Base-by-base conservation (phyloP, 208 protist species). In the Trypanosoma vivax region DNA sequence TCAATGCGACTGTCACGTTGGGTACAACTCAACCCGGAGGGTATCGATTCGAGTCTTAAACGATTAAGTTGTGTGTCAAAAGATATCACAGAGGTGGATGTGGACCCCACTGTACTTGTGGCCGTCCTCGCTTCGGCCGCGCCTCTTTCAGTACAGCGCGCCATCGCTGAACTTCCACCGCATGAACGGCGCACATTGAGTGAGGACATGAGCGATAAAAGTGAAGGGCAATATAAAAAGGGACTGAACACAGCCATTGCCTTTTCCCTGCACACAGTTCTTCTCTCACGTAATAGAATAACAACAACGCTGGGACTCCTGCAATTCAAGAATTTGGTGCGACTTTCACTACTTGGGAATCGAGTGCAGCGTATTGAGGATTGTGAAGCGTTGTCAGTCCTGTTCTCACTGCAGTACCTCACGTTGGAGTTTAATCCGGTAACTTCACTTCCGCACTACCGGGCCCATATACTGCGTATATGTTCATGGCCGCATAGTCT, bases 381-480 rank as follows among this genome's bases (percentile, higher is more conserved):
- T 47, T 90, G 80, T 41, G 83, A 88, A 52, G 74, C 79, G n/a
- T 73, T 94, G 7, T 64, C 70, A 37, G 35, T 91, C 41, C 65
- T 94, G 2, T 68, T 74, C 0, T 57, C 75, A 29, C 70, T 94
- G n/a, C 64, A 66, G 39, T 88, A 79, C 49, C 74, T 94, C 38
- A 85, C 79, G 0, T 53, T 94, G 23, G 83, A 90, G 62, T 89
- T 79, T 59, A 91, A 91, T 52, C 88, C 88, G 5, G 88, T 94
- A 11, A 55, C 74, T 4, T 57, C 64, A 18, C 73, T 91, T 10
- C 72, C 80, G 18, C 77, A 92, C 56, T 94, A 91, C 60, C 78
- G 79, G 29, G 73, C 79, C 2, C 88, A 94, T 31, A 35, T 94
- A 0, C 53, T 94, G 30, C 83, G 79, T 35, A 87, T 94, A 25